Evolutionary conservation across 2,329 filamentous ascomycete species (phyloP), one percentile per base, ranked within the genome.

Genomic region (Apiospora phragmitis): DNA sequence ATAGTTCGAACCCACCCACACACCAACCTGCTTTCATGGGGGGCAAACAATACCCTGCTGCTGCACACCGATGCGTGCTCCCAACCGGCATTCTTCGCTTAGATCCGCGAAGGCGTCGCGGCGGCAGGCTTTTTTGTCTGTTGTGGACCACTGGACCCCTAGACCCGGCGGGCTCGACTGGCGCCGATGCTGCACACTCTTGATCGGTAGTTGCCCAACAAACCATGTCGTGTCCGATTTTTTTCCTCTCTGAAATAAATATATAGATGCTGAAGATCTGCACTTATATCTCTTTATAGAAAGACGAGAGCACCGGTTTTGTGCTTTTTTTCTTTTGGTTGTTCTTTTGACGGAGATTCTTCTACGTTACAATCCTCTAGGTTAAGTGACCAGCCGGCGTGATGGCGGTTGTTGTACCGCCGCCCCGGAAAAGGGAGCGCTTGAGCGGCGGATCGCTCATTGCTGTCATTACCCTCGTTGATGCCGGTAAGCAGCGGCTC

Each of bases 401-500:
- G 12, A 65, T 69, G 68, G 24, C 68, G 24, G 68, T 45, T 18
- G 41, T 38, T 18, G 51, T 51, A 18, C 51, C 29, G 51, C 51
- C 51, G 55, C 55, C 29, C 21, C 55, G 32, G 18, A 47, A 69
- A 12, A 47, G 45, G 68, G 26, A 21, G 32, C 68, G 68, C 41
- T 26, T 70, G 12, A 71, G 55, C 41, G 75, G 75, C 47, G 69
- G 71, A 24, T 70, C 49, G 70, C 73, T 79, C 42, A 76, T 79
- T 49, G 75, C 75, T 42, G 69, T 77, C 70, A 77, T 79, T 66
- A 79, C 77, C 4, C 70, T 79, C 11, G 75, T 79, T 21, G 77
- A 79, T 74, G 74, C 76, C 4, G 69, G 77, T 76, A 76, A 79
- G 76, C 79, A 78, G 32, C 24, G 3, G 16, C 69, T 4, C 1